Conservation (phyloP, 2,329 filamentous ascomycete species). For the Ophiostoma ips region DNA sequence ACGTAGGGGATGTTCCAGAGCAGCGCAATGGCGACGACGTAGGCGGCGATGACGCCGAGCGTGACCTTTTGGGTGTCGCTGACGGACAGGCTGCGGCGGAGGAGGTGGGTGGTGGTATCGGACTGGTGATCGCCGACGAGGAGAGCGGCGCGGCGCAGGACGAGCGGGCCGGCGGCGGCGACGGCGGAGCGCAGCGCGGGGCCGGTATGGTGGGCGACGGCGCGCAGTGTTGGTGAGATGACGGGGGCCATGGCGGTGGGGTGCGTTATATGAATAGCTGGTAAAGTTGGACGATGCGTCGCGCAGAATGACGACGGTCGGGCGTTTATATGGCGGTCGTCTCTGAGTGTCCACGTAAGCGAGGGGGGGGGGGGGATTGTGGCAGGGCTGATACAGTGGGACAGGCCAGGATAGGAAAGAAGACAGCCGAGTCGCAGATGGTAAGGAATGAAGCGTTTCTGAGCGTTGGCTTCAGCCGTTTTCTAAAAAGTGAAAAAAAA, state of each 20-base stretch:
- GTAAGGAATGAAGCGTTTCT: too few species aligned
- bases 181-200: constrained; percentile 6
- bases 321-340: not conserved
- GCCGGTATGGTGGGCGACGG: constrained; percentile 7
- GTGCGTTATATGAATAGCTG: too few species aligned
- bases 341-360: too few species aligned
- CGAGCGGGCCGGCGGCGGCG: constrained; percentile 9
- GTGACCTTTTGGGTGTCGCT: constrained; percentile 59
- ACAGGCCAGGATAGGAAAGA: too few species aligned
- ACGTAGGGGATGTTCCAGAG: constrained; percentile 71
- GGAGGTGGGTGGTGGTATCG: not conserved
- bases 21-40: constrained; percentile 55
- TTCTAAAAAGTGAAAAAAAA: too few species aligned
- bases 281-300: not conserved
- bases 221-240: constrained; percentile 8
- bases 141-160: not conserved
- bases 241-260: constrained; percentile 9
- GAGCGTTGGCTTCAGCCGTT: too few species aligned
- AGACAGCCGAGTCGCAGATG: too few species aligned
- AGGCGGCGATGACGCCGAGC: constrained; percentile 45
- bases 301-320: too few species aligned
- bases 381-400: too few species aligned
- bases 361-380: too few species aligned
- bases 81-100: constrained; percentile 30
- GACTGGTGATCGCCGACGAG: not conserved